Percentiles rank a stretch among this genome's conserved stretches.
Conservation (phyloP, 345 rosid genomes). For the Eucalyptus rudis region DNA sequence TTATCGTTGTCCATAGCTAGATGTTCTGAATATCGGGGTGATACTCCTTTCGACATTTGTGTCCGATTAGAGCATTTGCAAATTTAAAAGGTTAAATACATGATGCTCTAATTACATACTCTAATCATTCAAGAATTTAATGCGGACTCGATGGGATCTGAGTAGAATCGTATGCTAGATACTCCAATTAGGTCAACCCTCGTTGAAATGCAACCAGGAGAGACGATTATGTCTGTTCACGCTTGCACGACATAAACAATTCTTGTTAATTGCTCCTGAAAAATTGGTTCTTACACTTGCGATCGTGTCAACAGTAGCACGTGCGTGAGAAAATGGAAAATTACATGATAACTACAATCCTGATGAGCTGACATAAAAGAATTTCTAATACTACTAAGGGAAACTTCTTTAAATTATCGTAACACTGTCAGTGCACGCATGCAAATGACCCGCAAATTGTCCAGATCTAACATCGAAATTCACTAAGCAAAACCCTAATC, state of each 20-base stretch:
- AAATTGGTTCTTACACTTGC: neutral
- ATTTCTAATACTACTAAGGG: neutral
- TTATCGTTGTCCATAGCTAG: neutral
- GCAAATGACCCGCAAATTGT: neutral
- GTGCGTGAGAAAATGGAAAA: neutral
- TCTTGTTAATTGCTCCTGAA: neutral
- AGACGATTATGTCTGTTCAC: neutral
- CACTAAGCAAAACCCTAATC: neutral
- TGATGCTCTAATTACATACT: neutral
- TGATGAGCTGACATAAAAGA: neutral
- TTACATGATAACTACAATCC: neutral
- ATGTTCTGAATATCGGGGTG: neutral
- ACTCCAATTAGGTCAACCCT: neutral
- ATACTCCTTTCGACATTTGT: neutral
- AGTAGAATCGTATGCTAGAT: neutral
- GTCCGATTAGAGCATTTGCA: neutral
- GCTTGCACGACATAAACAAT: neutral
- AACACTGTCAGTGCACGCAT: neutral
- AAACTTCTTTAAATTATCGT: neutral
- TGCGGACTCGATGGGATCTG: neutral
- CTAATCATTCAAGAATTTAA: neutral
- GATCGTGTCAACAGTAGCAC: neutral
- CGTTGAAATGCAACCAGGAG: neutral
- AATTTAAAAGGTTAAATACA: neutral
- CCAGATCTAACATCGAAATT: neutral